Evolutionary conservation across 2,329 filamentous ascomycete species (phyloP).

Genomic region (Exophiala viscosa): DNA sequence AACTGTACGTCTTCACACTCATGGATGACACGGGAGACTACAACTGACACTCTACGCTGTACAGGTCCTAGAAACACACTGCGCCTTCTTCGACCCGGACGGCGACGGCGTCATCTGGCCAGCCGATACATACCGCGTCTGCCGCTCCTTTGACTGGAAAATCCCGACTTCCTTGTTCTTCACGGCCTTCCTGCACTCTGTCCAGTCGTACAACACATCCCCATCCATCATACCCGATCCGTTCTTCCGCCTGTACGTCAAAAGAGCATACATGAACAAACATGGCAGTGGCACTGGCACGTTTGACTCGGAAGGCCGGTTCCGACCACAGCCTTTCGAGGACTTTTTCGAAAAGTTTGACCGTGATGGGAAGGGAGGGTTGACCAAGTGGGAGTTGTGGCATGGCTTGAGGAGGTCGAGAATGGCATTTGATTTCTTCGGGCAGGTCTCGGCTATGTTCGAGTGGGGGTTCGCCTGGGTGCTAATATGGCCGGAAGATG

Average conservation of each 20-base stretch:
- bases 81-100: slow-evolving; percentile 51
- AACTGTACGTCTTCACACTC: slow-evolving; percentile 26
- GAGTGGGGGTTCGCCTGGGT: slow-evolving; percentile 39
- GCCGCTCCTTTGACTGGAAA: slow-evolving; percentile 4
- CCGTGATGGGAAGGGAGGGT: slow-evolving; percentile 34
- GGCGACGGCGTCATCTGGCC: slow-evolving; percentile 53
- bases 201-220: slow-evolving; percentile 44
- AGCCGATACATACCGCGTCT: slow-evolving; percentile 43
- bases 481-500: slow-evolving; percentile 28
- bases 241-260: slow-evolving; percentile 39
- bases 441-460: slow-evolving; percentile 42
- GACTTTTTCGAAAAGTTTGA: slow-evolving; percentile 48
- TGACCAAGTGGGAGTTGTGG: slow-evolving; percentile 39
- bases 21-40: background rate
- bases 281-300: slow-evolving; percentile 42
- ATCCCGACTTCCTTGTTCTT: slow-evolving; percentile 47
- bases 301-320: slow-evolving; percentile 46
- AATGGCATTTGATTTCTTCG: slow-evolving; percentile 41
- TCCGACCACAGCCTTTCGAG: slow-evolving; percentile 46
- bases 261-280: slow-evolving; percentile 40
- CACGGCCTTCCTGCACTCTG: slow-evolving; percentile 31
- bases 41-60: background rate
- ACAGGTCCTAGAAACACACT: slow-evolving; percentile 52
- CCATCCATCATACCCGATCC: slow-evolving; percentile 42
- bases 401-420: slow-evolving; percentile 40